Evolutionary conservation across 1,284 basidiomycete genomes (phyloP).

Genomic region (Cystobasidiaceae sp.): DNA sequence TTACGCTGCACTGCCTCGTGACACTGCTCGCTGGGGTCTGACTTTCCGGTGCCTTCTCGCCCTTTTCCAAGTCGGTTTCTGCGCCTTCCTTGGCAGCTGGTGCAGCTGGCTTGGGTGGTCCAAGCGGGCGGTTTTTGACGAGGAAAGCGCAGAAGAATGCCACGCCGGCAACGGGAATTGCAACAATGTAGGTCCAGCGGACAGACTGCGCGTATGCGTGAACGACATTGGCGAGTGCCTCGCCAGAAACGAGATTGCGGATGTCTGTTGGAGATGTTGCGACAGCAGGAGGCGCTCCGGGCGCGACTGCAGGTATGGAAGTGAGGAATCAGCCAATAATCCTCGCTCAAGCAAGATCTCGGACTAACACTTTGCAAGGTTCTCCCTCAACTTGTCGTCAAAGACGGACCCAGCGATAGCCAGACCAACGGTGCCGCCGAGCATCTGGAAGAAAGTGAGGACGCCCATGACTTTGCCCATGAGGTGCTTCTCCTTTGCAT

Average conservation of each 20-base stretch:
- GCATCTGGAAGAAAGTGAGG: conserved; percentile 19
- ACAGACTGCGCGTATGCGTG: conserved; percentile 13
- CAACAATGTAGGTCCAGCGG: conserved; percentile 1
- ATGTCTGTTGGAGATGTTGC: conserved; percentile 18
- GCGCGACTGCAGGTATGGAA: conserved; percentile 1
- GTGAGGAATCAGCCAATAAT: too few species aligned
- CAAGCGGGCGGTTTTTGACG: conserved; percentile 24
- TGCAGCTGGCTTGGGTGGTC: conserved; percentile 3
- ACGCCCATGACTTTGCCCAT: conserved; percentile 15
- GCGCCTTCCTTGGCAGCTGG: not conserved
- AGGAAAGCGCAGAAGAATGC: conserved; percentile 9
- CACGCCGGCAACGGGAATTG: conserved; percentile 4
- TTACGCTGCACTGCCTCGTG: not conserved
- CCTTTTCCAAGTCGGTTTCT: not conserved
- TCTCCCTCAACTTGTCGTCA: conserved; percentile 11
- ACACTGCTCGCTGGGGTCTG: not conserved
- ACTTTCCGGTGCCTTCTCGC: not conserved
- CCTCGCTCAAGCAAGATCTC: too few species aligned
- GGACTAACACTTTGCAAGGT: conserved; percentile 18
- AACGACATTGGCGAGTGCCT: conserved; percentile 3
- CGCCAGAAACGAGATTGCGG: conserved; percentile 9
- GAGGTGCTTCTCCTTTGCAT: conserved; percentile 10
- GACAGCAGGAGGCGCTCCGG: conserved; percentile 1
- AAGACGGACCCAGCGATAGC: conserved; percentile 26
- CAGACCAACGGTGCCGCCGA: conserved; percentile 18